Percentiles rank a stretch among this genome's conserved stretches.
These are phyloP conservation scores for Carpinus fangiana DNA, from an alignment of 306 rosid genomes.

Conservation along the genomic window DNA sequence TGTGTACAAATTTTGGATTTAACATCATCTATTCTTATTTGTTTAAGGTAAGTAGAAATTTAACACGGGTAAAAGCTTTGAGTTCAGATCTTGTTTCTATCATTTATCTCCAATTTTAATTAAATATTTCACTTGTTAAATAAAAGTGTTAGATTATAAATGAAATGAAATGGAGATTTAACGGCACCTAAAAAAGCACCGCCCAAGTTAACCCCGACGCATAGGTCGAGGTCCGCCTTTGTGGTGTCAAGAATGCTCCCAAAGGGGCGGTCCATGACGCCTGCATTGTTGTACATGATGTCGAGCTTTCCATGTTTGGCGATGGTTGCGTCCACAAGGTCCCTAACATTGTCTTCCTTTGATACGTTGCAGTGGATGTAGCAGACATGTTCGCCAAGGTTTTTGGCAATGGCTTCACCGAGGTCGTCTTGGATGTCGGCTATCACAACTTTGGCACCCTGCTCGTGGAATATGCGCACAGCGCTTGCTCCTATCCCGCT, in stretches of 20 bases:
- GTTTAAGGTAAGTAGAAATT: no score
- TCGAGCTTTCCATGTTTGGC: constrained; percentile 14
- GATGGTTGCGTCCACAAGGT: constrained; percentile 5
- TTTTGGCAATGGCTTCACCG: neutral
- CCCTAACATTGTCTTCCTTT: constrained; percentile 5
- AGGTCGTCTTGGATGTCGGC: constrained; percentile 26
- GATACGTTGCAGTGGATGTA: constrained; percentile 20
- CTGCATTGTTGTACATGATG: constrained; percentile 28
- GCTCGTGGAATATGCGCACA: neutral
- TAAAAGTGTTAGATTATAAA: no score
- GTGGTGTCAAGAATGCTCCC: neutral
- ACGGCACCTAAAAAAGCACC: neutral
- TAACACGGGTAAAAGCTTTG: no score
- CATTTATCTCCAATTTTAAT: no score
- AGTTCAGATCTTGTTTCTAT: no score
- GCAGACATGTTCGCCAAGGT: neutral
- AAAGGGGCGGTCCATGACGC: neutral
- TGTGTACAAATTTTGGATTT: no score
- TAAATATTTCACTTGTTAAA: no score
- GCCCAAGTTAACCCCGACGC: neutral
- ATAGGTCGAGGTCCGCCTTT: neutral
- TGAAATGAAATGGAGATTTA: no score
- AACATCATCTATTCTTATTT: no score
- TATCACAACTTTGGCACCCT: constrained; percentile 16
- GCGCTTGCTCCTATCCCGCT: constrained; percentile 22